Evolutionary conservation across 768 basidiomycete genomes (phyloP), one percentile per base, ranked within the genome.

Genomic region (Chlorophyllum brunneum): DNA sequence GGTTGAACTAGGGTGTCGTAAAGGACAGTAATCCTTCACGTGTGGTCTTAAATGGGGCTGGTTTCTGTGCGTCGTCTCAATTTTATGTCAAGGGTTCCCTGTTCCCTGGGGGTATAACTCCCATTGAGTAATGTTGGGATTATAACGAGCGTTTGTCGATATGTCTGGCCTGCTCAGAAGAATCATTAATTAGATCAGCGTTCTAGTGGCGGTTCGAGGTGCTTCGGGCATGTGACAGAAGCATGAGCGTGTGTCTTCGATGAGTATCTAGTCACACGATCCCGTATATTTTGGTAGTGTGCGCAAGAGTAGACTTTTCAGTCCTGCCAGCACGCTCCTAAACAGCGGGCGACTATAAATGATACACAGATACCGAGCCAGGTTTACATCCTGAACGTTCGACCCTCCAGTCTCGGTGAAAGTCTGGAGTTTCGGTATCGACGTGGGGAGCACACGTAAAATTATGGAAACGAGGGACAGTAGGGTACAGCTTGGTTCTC

Each of bases 271-370:
- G 42, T 52, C 51, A 52, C 51, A 52, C 51, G 51, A 52, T 50
- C 51, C 26, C 51, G 15, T 16, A 23, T 43, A 38, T 52, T 49
- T 49, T 52, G 51, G 51, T 52, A 52, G 51, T 52, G 51, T 52
- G 51, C 42, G 33, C 41, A 29, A 36, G 22, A 34, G 8, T 24
- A 13, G 24, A 37, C 22, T 44, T 37, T 52, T 20, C 33, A 29
- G 51, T 45, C 27, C 31, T 36, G 51, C 42, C 41, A 52, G 51
- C 42, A 11, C 15, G 23, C 41, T 38, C 13, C 27, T 9, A 5
- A 16, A 11, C 27, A 4, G 26, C 3, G 8, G 16, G 16, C 18
- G 36, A 42, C 34, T 16, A 2, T 22, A 24, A 37, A 10, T 23
- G 51, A 42, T 42, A 18, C 18, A 51, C 16, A 42, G 49, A 18